Conservation (phyloP, 768 basidiomycete species). For the Kwoniella europaea region DNA sequence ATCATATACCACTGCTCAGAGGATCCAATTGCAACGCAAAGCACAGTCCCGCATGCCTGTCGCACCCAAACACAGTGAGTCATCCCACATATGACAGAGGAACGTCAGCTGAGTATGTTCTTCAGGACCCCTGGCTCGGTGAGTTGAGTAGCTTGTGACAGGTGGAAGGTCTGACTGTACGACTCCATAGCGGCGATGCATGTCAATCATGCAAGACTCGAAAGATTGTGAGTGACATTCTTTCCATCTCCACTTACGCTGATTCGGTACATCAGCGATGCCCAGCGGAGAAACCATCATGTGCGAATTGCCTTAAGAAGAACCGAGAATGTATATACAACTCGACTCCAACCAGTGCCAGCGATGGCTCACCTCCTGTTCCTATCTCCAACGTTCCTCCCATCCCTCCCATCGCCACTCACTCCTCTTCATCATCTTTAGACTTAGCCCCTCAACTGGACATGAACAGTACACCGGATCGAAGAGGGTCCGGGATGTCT, state of each 20-base stretch:
- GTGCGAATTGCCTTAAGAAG: constrained; percentile 16
- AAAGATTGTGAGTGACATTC: constrained; percentile 11
- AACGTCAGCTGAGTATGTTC: background rate
- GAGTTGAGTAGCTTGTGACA: background rate
- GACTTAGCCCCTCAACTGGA: background rate
- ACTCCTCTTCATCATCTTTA: constrained; percentile 2
- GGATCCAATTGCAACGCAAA: background rate
- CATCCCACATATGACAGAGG: background rate
- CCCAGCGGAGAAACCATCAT: constrained; percentile 20
- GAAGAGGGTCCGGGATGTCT: background rate
- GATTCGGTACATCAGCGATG: constrained; percentile 3
- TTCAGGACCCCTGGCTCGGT: constrained; percentile 18
- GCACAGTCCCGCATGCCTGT: background rate
- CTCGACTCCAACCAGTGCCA: background rate
- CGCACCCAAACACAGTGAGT: constrained; percentile 11
- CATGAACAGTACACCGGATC: background rate
- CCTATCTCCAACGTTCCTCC: background rate
- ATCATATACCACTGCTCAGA: background rate
- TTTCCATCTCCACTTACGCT: background rate
- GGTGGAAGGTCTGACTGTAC: background rate
- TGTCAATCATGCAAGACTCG: constrained; percentile 25
- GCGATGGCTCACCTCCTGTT: background rate
- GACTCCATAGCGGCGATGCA: constrained; percentile 12
- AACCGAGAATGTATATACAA: constrained; percentile 20
- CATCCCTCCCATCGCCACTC: background rate